Base-by-base conservation (phyloP, 305 asterid genomes). In the Coffea humblotiana region DNA sequence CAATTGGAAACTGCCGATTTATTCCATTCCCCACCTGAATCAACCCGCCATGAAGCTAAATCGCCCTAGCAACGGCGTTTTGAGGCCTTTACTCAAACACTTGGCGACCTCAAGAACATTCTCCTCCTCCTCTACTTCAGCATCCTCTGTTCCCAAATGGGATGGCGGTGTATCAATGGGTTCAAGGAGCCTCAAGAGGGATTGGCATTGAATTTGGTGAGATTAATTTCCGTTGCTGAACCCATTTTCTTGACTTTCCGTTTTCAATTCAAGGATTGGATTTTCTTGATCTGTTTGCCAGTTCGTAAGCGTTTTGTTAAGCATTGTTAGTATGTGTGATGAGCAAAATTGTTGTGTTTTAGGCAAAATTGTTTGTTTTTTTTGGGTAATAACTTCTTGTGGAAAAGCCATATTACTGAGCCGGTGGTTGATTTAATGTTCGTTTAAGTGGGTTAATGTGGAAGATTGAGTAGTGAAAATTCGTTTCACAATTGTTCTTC, bases 181-280 rank as follows among this genome's bases (percentile, higher is more conserved):
- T 95, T 82, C 99, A 93, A 91, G 98, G 98, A 82, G 99, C 97
- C 76, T 93, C 98, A 84, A 91, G 98, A 80, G 99, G 97, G 85
- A 95, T 95, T 71, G 97, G 98, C 81, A 94, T 90, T 77, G 97
- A 93, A 89, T 93, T 92, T 78, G 99, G 99, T 95, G 80, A 87
- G 94, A 78, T 27, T 72, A 15, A 58, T 45, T 83, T 82, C 51
- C 71, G 40, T 80, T 82, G 52, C 71, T 43, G 66, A 51, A 3
- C 49, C 56, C 64, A 0, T 68, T 61, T 2, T 27, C 67, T 81
- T 47, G 19, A 54, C 25, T 29, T 40, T 40, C 43, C 6, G 6
- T 40, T 71, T n/a, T 72, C 18, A 21, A 18, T 19, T 18, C 43
- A 40, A 40, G 43, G 6, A 40, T 5, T 40, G 12, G 9, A 4